A percentile compares a stretch with the other conserved stretches of the same genome.
Evolutionary conservation across 129 eudicot genomes (phyloP).

Genomic region (Kitagawia praeruptora): DNA sequence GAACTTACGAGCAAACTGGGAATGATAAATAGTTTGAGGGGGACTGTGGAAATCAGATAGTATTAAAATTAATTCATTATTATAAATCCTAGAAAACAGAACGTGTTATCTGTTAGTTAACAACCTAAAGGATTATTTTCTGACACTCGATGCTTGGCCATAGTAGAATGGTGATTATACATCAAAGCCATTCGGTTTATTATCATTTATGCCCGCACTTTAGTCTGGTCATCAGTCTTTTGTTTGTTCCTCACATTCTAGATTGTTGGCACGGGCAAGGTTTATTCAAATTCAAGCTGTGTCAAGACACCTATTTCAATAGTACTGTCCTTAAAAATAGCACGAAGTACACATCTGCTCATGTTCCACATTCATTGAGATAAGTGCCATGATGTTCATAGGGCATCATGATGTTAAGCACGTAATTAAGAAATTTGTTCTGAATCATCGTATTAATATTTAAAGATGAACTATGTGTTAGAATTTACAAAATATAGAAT

Average conservation of each 20-base stretch:
- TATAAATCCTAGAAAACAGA: too few species aligned
- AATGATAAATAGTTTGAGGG: too few species aligned
- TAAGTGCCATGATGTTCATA: neutral
- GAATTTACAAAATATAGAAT: neutral
- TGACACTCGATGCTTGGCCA: neutral
- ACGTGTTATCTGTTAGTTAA: too few species aligned
- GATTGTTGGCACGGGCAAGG: neutral
- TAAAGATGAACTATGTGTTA: neutral
- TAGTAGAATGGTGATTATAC: neutral
- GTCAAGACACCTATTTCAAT: neutral
- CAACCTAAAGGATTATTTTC: neutral
- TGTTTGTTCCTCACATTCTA: neutral
- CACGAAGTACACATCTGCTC: neutral
- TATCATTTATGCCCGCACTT: neutral
- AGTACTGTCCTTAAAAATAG: neutral
- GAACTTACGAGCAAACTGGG: too few species aligned
- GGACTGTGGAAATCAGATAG: too few species aligned
- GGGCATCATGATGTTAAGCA: neutral
- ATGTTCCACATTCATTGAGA: neutral
- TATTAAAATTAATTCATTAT: too few species aligned
- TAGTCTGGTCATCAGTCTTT: neutral
- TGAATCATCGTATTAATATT: neutral
- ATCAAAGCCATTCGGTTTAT: neutral
- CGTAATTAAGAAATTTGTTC: neutral
- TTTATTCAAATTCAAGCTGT: neutral